phyloP scores from a whole-genome alignment of 495 filamentous ascomycete species.

The Pyrenula massariospora region DNA sequence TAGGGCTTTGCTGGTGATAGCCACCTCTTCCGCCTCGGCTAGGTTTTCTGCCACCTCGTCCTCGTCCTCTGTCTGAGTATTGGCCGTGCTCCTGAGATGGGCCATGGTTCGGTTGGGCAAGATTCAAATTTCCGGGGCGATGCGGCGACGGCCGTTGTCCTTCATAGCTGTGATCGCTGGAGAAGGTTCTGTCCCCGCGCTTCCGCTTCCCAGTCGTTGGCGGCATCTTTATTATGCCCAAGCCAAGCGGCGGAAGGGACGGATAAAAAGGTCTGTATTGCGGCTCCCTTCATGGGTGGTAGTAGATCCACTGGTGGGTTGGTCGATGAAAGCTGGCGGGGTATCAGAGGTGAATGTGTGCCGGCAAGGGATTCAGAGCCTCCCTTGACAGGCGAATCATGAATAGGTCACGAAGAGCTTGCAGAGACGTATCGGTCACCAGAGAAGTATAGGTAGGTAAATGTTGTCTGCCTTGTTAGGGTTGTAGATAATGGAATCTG shows the following conservation, averaged over 20 bases:
- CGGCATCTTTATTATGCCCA: constrained; percentile 27
- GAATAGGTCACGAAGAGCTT: too few species aligned
- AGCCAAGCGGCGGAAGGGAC: constrained; percentile 1
- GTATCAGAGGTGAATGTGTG: too few species aligned
- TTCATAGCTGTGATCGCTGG: constrained; percentile 39
- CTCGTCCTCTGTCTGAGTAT: constrained; percentile 32
- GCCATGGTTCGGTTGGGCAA: constrained; percentile 43
- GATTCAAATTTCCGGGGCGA: constrained; percentile 45
- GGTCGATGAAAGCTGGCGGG: not conserved
- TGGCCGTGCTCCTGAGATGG: constrained; percentile 18
- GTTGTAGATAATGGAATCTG: too few species aligned
- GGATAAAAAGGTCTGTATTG: constrained; percentile 11
- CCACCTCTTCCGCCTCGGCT: constrained; percentile 30
- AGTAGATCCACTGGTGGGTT: not conserved
- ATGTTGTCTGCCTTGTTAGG: too few species aligned
- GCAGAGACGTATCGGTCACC: too few species aligned
- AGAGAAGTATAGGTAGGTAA: too few species aligned
- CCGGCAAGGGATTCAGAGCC: too few species aligned
- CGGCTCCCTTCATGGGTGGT: not conserved
- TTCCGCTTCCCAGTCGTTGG: constrained; percentile 47
- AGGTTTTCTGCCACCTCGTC: constrained; percentile 29
- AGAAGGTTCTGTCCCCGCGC: constrained; percentile 40
- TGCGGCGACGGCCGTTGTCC: constrained; percentile 49
- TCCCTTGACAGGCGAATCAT: too few species aligned
- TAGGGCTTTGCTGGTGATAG: constrained; percentile 19